A percentile compares a stretch with the other conserved stretches of the same genome.
These are phyloP conservation scores for Colletotrichum sp. DNA, from an alignment of 2,329 filamentous ascomycete genomes.

Conservation along the genomic window DNA sequence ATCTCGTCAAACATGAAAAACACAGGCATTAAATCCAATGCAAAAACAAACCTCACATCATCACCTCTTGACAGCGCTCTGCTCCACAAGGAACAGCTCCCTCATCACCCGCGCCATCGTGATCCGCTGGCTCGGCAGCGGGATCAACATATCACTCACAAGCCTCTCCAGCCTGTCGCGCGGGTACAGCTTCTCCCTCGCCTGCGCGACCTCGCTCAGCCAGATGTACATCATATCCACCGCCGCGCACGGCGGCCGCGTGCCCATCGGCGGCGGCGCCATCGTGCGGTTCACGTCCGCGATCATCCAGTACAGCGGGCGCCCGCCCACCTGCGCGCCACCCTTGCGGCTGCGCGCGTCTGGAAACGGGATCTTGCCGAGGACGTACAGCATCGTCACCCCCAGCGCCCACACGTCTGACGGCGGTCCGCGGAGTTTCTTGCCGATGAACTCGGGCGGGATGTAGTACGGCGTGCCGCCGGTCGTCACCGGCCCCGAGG, in stretches of 20 bases:
- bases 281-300: constrained; percentile 55
- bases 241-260: constrained; percentile 31
- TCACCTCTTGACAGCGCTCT: constrained; percentile 6
- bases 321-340: constrained; percentile 30
- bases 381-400: constrained; percentile 64
- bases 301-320: constrained; percentile 62
- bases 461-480: constrained; percentile 68
- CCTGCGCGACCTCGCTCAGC: constrained; percentile 58
- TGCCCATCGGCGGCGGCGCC: constrained; percentile 36
- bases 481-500: constrained; percentile 48
- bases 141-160: constrained; percentile 58
- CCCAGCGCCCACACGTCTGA: constrained; percentile 67
- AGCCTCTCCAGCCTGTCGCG: constrained; percentile 56
- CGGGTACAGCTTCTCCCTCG: constrained; percentile 48
- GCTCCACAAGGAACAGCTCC: constrained; percentile 39
- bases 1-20: not conserved
- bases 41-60: not conserved
- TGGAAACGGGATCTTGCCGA: constrained; percentile 60
- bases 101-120: constrained; percentile 57
- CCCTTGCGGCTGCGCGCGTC: constrained; percentile 52
- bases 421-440: constrained; percentile 56
- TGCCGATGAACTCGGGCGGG: constrained; percentile 64
- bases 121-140: constrained; percentile 56
- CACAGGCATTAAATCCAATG: not conserved
- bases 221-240: constrained; percentile 60